Base-by-base conservation (phyloP, 257 asterid genomes). In the Primulina eburnea region DNA sequence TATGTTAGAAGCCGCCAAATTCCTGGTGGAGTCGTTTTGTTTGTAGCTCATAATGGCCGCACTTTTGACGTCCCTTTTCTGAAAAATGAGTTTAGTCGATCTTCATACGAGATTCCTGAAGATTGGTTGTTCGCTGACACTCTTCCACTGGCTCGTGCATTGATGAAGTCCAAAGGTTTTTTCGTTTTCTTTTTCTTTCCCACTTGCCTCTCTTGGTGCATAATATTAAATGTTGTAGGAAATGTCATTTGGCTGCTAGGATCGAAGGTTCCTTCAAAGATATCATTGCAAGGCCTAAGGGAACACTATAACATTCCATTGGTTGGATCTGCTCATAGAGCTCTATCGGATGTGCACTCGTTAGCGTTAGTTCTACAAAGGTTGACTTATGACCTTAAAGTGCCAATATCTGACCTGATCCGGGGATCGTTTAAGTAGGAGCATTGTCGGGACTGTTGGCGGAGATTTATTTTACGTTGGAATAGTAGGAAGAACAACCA, bases 41-140 rank as follows among this genome's bases (percentile, higher is more conserved):
- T 85, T 69, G 83, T 93, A 50, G 89, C 97, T 61, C 98, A 93
- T 64, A 93, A 90, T 35, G 98, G 88, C 40, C 84, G 88, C 16
- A 60, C 43, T 43, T 93, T 93, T 65, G 97, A 93, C 56, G 88
- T 89, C 26, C 70, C 98, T 26, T 93, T 93, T 75, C 79, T 93
- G 74, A 81, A 69, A 72, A 83, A 60, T 20, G 98, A 90, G 80
- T 89, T 93, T 62, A 75, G 70, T 10, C 85, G 95, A 66, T 89
- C 89, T 77, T 83, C 89, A 50, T 78, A 59, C 55, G 86, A 90
- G 84, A 81, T 93, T 72, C 98, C 98, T 61, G 0, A 65, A n/a
- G 84, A 89, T 75, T 87, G 94, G 92, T 64, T 81, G 63, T 89
- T 83, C 62, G 78, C 84, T 2, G 97, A 93, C 83, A 84, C 97